phyloP scores from a whole-genome alignment of 345 rosid genomes.

The Corchorus olitorius region DNA sequence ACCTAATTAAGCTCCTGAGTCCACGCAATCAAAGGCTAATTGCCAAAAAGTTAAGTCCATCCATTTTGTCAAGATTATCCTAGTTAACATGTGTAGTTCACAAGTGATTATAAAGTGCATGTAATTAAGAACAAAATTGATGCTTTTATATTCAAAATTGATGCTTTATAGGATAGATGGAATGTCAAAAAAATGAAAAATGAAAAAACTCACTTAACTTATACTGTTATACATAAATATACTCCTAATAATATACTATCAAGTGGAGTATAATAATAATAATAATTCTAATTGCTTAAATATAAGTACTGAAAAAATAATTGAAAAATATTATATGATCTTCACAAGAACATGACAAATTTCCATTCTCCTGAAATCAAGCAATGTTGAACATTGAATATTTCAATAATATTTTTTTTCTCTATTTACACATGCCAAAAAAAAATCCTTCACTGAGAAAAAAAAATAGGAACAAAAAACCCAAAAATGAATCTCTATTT shows the following conservation, averaged over 20 bases:
- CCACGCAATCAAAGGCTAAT: neutral
- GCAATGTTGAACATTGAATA: neutral
- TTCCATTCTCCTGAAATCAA: neutral
- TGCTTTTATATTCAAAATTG: neutral
- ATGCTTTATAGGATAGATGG: neutral
- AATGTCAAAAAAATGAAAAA: neutral
- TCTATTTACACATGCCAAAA: neutral
- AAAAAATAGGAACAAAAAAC: neutral
- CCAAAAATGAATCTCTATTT: slow-evolving; percentile 1
- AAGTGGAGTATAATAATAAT: neutral
- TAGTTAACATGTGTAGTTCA: neutral
- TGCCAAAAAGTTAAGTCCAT: no score
- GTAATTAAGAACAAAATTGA: neutral
- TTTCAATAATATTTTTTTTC: slow-evolving; percentile 2
- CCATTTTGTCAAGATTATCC: neutral
- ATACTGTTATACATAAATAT: no score
- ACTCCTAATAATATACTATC: neutral
- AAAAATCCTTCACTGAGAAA: neutral
- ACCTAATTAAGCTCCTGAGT: neutral
- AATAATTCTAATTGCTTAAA: neutral
- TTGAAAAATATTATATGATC: neutral
- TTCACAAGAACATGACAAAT: neutral
- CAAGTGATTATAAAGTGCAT: neutral
- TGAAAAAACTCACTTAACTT: neutral
- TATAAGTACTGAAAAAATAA: neutral